These are phyloP conservation scores for Avicennia marina DNA, from an alignment of 257 asterid genomes.

Conservation along the genomic window DNA sequence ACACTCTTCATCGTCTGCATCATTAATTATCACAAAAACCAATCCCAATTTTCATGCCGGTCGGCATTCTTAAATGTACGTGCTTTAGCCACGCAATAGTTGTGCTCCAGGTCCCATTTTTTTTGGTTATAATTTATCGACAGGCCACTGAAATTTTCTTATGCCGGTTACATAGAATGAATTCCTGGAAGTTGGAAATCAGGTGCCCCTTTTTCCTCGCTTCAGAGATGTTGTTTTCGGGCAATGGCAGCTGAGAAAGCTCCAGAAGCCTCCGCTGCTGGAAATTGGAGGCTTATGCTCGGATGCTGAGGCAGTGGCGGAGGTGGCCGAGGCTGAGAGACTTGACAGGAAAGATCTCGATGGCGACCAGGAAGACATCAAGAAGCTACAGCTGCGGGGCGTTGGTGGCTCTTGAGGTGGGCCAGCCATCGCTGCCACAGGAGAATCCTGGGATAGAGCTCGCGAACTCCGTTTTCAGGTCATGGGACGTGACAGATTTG, in stretches of 20 bases:
- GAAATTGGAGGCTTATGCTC: neutral
- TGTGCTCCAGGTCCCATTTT: neutral
- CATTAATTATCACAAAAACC: neutral
- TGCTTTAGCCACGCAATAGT: neutral
- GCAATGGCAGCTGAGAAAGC: neutral
- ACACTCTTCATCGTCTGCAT: neutral
- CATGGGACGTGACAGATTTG: neutral
- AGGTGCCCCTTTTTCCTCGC: neutral
- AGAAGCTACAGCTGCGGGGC: neutral
- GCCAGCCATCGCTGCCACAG: neutral
- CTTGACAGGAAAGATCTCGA: neutral
- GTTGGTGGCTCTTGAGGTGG: neutral
- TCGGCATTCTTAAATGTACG: neutral
- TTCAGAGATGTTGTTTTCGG: neutral
- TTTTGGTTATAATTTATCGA: neutral
- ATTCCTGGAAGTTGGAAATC: neutral
- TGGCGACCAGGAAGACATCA: neutral
- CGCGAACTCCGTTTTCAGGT: neutral
- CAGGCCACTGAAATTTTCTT: neutral
- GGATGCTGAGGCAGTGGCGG: neutral
- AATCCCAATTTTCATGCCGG: neutral
- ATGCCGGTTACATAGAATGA: neutral
- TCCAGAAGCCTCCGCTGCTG: neutral
- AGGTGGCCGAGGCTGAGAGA: neutral
- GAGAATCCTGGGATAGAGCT: neutral